Conservation (phyloP, 805 yeast genomes). For the Candida chauliodis region DNA sequence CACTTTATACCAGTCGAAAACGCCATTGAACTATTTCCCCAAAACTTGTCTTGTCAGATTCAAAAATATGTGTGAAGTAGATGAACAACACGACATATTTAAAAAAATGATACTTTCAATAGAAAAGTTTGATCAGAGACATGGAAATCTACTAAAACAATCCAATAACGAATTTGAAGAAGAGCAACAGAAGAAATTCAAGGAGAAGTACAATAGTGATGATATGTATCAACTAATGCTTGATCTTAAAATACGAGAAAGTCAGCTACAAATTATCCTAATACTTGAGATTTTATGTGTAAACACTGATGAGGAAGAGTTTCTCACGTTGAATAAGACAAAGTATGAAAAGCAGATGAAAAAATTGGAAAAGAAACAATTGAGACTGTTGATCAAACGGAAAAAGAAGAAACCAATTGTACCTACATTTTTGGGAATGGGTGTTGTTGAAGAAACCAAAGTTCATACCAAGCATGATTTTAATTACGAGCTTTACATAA, state of each 20-base stretch:
- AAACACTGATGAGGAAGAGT: conserved; percentile 32
- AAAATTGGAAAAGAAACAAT: conserved; percentile 16
- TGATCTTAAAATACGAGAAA: conserved; percentile 51
- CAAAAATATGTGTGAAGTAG: conserved; percentile 36
- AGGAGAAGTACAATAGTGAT: conserved; percentile 10
- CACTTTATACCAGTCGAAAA: conserved; percentile 35
- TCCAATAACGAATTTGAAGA: conserved; percentile 14
- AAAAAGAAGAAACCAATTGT: conserved; percentile 24
- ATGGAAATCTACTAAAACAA: conserved; percentile 12
- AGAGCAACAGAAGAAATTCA: conserved; percentile 21
- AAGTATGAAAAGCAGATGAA: conserved; percentile 27
- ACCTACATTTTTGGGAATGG: conserved; percentile 44
- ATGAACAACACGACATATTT: conserved; percentile 21
- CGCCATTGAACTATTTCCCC: conserved; percentile 39
- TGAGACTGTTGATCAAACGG: conserved; percentile 19
- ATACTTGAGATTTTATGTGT: conserved; percentile 43
- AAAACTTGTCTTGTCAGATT: conserved; percentile 51
- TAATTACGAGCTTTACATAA: conserved; percentile 16
- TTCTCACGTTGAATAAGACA: conserved; percentile 22
- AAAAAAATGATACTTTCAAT: conserved; percentile 28
- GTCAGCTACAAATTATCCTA: conserved; percentile 51
- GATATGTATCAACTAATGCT: conserved; percentile 21
- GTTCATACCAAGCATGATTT: conserved; percentile 11
- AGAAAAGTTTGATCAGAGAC: conserved; percentile 42
- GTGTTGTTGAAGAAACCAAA: conserved; percentile 15